A percentile compares a stretch with the other conserved stretches of the same genome.
These are phyloP conservation scores for Oryza coarctata DNA, from an alignment of 176 grass and related monocot species.

Conservation along the genomic window DNA sequence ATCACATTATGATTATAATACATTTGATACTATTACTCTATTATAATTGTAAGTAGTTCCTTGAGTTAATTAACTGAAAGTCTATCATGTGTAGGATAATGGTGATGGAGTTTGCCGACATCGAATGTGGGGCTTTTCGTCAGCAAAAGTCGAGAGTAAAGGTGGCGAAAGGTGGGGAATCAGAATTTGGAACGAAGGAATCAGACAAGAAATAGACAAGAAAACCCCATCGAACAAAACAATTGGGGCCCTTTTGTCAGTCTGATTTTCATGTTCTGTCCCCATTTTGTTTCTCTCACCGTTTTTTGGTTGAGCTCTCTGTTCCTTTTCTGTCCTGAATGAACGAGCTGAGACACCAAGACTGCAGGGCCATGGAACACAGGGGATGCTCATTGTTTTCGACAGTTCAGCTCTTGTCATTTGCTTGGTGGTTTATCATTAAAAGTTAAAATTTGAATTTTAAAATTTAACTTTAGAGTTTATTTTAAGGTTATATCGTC, in stretches of 20 bases:
- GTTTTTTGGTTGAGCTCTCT: background rate
- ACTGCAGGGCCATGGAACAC: background rate
- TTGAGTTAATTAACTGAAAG: background rate
- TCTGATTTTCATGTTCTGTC: background rate
- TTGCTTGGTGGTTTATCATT: too few relatives aligned
- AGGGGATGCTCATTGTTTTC: too few relatives aligned
- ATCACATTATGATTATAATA: background rate
- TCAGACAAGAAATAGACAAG: background rate
- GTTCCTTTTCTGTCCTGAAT: background rate
- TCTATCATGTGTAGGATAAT: background rate
- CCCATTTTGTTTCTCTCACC: background rate
- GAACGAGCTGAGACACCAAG: background rate
- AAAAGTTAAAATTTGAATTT: too few relatives aligned
- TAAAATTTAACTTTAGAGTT: too few relatives aligned
- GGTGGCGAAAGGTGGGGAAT: background rate
- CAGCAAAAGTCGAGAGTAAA: background rate
- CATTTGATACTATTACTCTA: background rate
- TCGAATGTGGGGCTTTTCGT: background rate
- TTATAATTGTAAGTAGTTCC: background rate
- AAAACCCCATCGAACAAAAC: background rate
- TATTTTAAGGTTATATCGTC: too few relatives aligned
- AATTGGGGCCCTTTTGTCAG: background rate
- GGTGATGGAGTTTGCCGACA: background rate
- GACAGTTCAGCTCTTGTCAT: background rate
- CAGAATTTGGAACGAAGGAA: background rate